Base-by-base conservation (phyloP, 108 stramenopile species). In the Fragilariopsis cylindrus region DNA sequence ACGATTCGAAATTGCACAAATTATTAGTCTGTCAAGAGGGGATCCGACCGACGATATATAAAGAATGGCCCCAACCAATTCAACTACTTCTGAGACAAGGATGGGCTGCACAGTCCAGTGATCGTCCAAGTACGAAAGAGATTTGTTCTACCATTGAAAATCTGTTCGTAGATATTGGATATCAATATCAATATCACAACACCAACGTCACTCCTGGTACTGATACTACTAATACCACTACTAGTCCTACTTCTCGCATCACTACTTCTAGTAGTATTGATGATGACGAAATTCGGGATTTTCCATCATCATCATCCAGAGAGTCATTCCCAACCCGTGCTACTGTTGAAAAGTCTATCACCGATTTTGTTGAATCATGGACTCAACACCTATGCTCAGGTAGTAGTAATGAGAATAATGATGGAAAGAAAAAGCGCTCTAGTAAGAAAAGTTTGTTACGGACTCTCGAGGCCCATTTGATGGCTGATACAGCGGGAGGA, bases 1-100 rank as follows among this genome's bases (percentile, higher is more conserved):
- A 53, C 74, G 66, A 75, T 67, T 62, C 76, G 3, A 21, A 77
- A 40, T 40, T 74, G n/a, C 69, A 76, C 63, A 70, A 55, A 16
- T 7, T 70, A 11, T 71, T 83, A 1, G 84, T 87, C 21, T 76
- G 85, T 72, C 65, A 55, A 73, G 82, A 64, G 73, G 76, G 76
- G 42, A 77, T 48, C 66, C 82, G 67, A 57, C 82, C 74, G 21
- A 58, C 81, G 16, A 66, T 81, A 7, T 70, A 80, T 40, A 79
- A 80, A 3, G 50, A 73, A 39, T 89, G 88, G 88, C 79, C 84
- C 7, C 15, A 7, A 43, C 42, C 48, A 15, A 52, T 78, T 1
- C 71, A 69, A 49, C 8, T 41, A 8, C 77, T 78, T 18, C 40
- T 78, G 47, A 30, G 50, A 11, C 30, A 44, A 57, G 60, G 48